phyloP scores from a whole-genome alignment of 805 yeast genomes.

The Starmera quercuum region DNA sequence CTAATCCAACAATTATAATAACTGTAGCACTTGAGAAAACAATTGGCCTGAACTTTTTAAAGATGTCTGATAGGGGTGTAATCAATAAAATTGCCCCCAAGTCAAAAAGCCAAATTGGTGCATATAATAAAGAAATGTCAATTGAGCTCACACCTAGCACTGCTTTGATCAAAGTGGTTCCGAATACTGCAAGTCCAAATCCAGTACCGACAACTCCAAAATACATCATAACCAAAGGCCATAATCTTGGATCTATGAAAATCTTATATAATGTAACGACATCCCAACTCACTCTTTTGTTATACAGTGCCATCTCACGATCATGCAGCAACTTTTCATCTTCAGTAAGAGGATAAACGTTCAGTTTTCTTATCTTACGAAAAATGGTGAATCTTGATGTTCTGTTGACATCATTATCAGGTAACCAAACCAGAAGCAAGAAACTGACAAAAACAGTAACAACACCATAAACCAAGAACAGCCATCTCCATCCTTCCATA shows the following conservation, averaged over 20 bases:
- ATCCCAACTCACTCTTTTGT: slow-evolving; percentile 44
- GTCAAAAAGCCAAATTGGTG: slow-evolving; percentile 89
- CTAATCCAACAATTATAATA: slow-evolving; percentile 66
- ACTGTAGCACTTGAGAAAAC: slow-evolving; percentile 56
- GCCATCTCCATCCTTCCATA: slow-evolving; percentile 80
- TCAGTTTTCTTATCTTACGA: slow-evolving; percentile 12
- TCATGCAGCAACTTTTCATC: slow-evolving; percentile 50
- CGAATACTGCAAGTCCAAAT: slow-evolving; percentile 77
- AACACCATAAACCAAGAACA: slow-evolving; percentile 70
- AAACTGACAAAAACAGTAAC: slow-evolving; percentile 61
- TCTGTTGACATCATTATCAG: slow-evolving; percentile 37
- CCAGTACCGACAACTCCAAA: slow-evolving; percentile 94
- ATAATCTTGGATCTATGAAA: slow-evolving; percentile 55
- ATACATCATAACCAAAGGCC: slow-evolving; percentile 83
- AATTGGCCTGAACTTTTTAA: slow-evolving; percentile 47
- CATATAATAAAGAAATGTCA: slow-evolving; percentile 66
- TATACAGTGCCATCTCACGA: slow-evolving; percentile 49
- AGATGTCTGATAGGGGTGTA: slow-evolving; percentile 76
- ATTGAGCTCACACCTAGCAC: slow-evolving; percentile 57
- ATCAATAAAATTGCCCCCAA: slow-evolving; percentile 63
- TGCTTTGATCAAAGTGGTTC: slow-evolving; percentile 63
- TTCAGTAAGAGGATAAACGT: slow-evolving; percentile 39
- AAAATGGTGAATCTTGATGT: slow-evolving; percentile 5
- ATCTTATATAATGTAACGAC: slow-evolving; percentile 49
- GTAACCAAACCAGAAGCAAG: slow-evolving; percentile 72